phyloP scores from a whole-genome alignment of 257 asterid species.

The Salvia miltiorrhiza region DNA sequence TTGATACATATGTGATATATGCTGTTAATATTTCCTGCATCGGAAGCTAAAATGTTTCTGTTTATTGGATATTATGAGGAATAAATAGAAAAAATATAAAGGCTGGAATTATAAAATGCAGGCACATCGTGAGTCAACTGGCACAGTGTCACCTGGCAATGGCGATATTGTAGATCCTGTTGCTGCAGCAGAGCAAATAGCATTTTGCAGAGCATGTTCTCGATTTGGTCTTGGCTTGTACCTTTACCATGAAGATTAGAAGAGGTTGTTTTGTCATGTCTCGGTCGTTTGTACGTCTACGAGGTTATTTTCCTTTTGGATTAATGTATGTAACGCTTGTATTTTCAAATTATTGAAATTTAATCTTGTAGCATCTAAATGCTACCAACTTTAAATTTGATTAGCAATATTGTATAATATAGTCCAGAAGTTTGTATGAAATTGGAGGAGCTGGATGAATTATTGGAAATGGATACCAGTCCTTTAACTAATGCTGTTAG shows the following conservation, averaged over 20 bases:
- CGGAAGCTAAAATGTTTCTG: neutral
- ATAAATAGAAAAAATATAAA: neutral
- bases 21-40: neutral
- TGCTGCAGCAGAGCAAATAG: conserved; percentile 90
- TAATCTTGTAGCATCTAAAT: neutral
- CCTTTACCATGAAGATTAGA: conserved; percentile 70
- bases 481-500: no score
- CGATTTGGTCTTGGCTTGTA: conserved; percentile 95
- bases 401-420: neutral
- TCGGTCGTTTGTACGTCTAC: conserved; percentile 6
- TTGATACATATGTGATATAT: neutral
- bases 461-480: neutral
- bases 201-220: conserved; percentile 93
- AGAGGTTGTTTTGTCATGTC: neutral
- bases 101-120: conserved; percentile 23
- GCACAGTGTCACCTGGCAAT: conserved; percentile 56
- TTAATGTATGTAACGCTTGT: neutral
- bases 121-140: conserved; percentile 95
- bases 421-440: neutral
- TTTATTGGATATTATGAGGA: neutral
- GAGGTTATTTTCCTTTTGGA: neutral
- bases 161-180: conserved; percentile 53
- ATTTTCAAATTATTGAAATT: neutral
- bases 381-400: neutral
- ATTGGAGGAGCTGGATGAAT: neutral